Base-by-base conservation (phyloP, 257 asterid species). In the Linderniella brevidens region DNA sequence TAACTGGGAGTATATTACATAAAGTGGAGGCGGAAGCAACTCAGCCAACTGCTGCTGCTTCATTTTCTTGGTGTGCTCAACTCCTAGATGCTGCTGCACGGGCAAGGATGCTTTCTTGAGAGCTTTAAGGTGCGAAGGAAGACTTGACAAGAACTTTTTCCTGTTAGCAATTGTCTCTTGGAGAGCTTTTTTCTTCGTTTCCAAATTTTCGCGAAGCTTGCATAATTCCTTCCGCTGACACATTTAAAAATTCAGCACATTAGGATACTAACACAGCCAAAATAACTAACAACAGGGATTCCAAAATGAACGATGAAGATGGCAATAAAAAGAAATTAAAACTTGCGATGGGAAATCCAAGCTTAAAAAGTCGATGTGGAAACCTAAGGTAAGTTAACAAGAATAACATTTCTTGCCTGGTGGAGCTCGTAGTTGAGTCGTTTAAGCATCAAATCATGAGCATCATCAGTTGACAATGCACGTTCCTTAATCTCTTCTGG, bases 31-130 rank as follows among this genome's bases (percentile, higher is more conserved):
- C 32, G 96, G 92, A 67, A 90, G 96, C 67, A 85, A 59, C 68
- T 90, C 98, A 37, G 98, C 94, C 16, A 76, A 61, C 50, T 90
- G 98, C 66, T 61, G 85, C 82, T 90, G 98, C 76, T 85, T 90
- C 52, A 90, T 61, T 59, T 77, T 85, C 67, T 73, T 85, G 49
- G 93, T 71, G 61, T 85, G 93, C 68, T 58, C 72, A 66, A 81
- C 71, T 55, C 94, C 98, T 29, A 90, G 59, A 45, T 90, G 96
- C 45, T 85, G 63, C 61, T 85, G 94, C 46, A 81, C 90, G 4
- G 98, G 96, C 75, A 90, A 66, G 49, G 96, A 85, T 64, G 96
- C 98, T 65, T 85, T 90, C 61, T 85, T 90, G 46, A 90, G 85
- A 54, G 96, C 81, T 64, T 90, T 90, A 58, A 90, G 96, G 61